Base-by-base conservation (phyloP, 1,284 basidiomycete species). In the Stereum hirsutum region DNA sequence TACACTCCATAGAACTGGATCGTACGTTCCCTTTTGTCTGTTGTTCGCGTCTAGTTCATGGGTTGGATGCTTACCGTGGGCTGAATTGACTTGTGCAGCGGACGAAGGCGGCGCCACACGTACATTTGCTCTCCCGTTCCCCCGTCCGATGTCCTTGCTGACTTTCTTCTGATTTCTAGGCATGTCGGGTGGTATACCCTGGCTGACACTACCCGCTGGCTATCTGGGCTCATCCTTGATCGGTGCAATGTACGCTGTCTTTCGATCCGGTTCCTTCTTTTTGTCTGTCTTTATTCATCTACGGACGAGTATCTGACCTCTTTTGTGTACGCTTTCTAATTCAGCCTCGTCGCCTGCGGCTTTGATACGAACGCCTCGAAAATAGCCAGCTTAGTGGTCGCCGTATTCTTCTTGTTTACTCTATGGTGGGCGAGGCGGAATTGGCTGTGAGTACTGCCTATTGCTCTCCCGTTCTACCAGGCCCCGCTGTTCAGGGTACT, bases 311-410 rank as follows among this genome's bases (percentile, higher is more conserved):
- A n/a, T n/a, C n/a, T n/a, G n/a, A n/a, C n/a, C n/a, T n/a, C n/a
- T n/a, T n/a, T n/a, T n/a, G n/a, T n/a, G n/a, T n/a, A n/a, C n/a
- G n/a, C n/a, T n/a, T n/a, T n/a, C n/a, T n/a, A n/a, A n/a, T n/a
- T n/a, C n/a, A n/a, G n/a, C n/a, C 69, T 96, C 23, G 93, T 97
- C 49, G 79, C 91, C 5, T 95, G 91, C 52, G 93, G 90, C 21
- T 98, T 97, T 61, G 83, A 98, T 61, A 93, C 89, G 40, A 81
- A 90, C 52, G 95, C 95, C 2, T 89, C 84, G 63, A 97, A 97
- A 62, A 64, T 97, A 41, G 92, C 91, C 0, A 82, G 78, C 34
- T 65, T 97, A 23, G 80, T 89, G 8, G 70, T 98, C 25, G 89
- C 81, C 6, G 83, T 68, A 20, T 88, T 94, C 60, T 97, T 95